A percentile compares a stretch with the other conserved stretches of the same genome.
Evolutionary conservation across 768 basidiomycete species (phyloP).

Genomic region (Boletus fagicola): DNA sequence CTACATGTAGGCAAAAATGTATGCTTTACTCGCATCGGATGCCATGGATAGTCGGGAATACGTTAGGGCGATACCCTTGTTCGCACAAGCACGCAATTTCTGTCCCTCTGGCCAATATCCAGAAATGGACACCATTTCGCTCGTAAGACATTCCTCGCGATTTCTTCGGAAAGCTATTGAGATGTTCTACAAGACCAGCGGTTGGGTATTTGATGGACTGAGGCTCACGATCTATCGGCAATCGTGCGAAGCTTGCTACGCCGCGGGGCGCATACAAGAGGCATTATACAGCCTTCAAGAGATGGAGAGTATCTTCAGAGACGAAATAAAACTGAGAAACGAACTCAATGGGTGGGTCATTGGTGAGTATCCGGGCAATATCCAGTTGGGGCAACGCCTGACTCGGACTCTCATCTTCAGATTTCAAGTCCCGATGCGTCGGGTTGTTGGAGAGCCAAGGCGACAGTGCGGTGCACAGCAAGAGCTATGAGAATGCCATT

Average conservation of each 20-base stretch:
- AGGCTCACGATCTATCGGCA: conserved; percentile 5
- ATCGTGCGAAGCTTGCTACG: conserved; percentile 11
- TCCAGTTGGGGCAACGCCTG: too few relatives aligned
- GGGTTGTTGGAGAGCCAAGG: conserved; percentile 5
- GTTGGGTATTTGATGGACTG: conserved; percentile 19
- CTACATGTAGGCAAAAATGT: conserved; percentile 15
- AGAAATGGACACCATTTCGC: conserved; percentile 13
- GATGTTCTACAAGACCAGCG: conserved; percentile 8
- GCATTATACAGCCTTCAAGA: background rate
- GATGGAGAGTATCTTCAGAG: conserved; percentile 5
- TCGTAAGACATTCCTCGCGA: conserved; percentile 6
- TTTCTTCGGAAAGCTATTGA: background rate
- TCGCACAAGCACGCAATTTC: conserved; percentile 6
- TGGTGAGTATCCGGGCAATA: conserved; percentile 2
- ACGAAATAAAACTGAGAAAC: conserved; percentile 8
- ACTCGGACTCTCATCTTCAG: background rate
- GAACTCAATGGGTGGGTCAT: conserved; percentile 8
- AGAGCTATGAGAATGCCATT: conserved; percentile 6
- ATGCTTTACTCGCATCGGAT: conserved; percentile 10
- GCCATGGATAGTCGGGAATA: conserved; percentile 1
- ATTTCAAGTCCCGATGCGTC: conserved; percentile 8
- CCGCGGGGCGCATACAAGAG: background rate
- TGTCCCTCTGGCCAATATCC: conserved; percentile 11
- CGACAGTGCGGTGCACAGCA: conserved; percentile 4
- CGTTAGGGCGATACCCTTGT: background rate